A percentile compares a stretch with the other conserved stretches of the same genome.
Conservation (phyloP, 2,329 filamentous ascomycete genomes). For the Ceratocystis alfenasii region DNA sequence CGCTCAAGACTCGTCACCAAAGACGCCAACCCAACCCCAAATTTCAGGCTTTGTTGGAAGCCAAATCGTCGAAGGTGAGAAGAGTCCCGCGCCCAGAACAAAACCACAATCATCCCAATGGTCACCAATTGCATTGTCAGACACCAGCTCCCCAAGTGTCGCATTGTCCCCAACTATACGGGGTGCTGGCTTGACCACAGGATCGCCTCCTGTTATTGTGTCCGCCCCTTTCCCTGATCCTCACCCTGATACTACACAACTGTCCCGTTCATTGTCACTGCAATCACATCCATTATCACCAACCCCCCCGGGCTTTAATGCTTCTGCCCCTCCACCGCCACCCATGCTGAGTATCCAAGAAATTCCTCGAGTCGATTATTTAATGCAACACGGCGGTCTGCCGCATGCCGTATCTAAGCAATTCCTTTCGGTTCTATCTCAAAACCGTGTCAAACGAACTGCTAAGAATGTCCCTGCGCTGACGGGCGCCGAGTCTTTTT, state of each 20-base stretch:
- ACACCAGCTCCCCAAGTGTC: slow-evolving; percentile 4
- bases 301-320: slow-evolving; percentile 33
- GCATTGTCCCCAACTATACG: slow-evolving; percentile 6
- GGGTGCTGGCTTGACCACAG: slow-evolving; percentile 29
- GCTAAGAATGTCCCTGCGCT: slow-evolving; percentile 53
- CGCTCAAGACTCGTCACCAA: slow-evolving; percentile 45
- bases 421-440: slow-evolving; percentile 53
- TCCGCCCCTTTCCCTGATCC: background rate
- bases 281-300: slow-evolving; percentile 23
- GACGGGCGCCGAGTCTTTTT: slow-evolving; percentile 58
- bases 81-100: slow-evolving; percentile 19
- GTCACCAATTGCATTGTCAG: slow-evolving; percentile 13
- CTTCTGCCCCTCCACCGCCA: slow-evolving; percentile 58
- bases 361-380: slow-evolving; percentile 76
- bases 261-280: slow-evolving; percentile 25
- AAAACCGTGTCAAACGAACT: slow-evolving; percentile 38
- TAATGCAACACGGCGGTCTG: slow-evolving; percentile 79
- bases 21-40: slow-evolving; percentile 46
- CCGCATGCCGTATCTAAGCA: slow-evolving; percentile 58
- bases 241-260: slow-evolving; percentile 19
- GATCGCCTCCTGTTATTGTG: slow-evolving; percentile 27
- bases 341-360: slow-evolving; percentile 59
- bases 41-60: slow-evolving; percentile 28
- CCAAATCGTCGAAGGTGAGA: slow-evolving; percentile 21
- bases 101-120: slow-evolving; percentile 8